Percentiles rank a stretch among this genome's conserved stretches.
Evolutionary conservation across 768 basidiomycete species (phyloP).

Genomic region (Grammothele lineata): DNA sequence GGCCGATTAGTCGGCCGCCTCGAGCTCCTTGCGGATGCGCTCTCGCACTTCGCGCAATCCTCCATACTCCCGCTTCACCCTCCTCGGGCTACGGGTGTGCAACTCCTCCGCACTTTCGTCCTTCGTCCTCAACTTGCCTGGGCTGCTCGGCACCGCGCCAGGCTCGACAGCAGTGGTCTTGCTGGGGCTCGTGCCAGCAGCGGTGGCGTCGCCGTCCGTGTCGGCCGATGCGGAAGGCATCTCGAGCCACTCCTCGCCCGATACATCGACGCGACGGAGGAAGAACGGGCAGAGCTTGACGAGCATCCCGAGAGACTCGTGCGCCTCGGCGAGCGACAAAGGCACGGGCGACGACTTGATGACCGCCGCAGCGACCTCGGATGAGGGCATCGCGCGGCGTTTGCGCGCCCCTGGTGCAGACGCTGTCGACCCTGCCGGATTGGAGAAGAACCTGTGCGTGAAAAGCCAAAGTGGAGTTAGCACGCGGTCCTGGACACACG

Average conservation of each 20-base stretch:
- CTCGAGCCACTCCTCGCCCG: slow-evolving; percentile 51
- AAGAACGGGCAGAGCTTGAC: slow-evolving; percentile 77
- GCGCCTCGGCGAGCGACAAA: slow-evolving; percentile 72
- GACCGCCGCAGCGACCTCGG: slow-evolving; percentile 64
- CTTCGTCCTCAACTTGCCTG: slow-evolving; percentile 35
- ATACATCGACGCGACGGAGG: slow-evolving; percentile 58
- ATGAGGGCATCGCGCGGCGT: slow-evolving; percentile 62
- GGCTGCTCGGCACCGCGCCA: slow-evolving; percentile 23
- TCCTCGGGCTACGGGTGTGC: slow-evolving; percentile 64
- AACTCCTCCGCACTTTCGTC: slow-evolving; percentile 59
- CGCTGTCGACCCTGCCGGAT: slow-evolving; percentile 40
- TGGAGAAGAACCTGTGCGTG: slow-evolving; percentile 63
- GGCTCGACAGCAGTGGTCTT: not conserved
- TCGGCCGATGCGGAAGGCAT: slow-evolving; percentile 43
- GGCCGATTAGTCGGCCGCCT: slow-evolving; percentile 49
- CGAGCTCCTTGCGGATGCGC: slow-evolving; percentile 75
- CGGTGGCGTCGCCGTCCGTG: slow-evolving; percentile 26
- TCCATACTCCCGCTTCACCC: slow-evolving; percentile 66
- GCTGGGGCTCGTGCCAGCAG: slow-evolving; percentile 40
- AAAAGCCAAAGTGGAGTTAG: not conserved
- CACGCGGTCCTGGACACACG: not conserved
- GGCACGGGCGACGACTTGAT: slow-evolving; percentile 81
- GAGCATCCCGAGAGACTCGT: slow-evolving; percentile 66
- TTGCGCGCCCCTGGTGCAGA: slow-evolving; percentile 57
- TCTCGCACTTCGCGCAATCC: slow-evolving; percentile 78